These are phyloP conservation scores for Tetracladium marchalianum DNA, from an alignment of 495 filamentous ascomycete species.

Conservation along the genomic window DNA sequence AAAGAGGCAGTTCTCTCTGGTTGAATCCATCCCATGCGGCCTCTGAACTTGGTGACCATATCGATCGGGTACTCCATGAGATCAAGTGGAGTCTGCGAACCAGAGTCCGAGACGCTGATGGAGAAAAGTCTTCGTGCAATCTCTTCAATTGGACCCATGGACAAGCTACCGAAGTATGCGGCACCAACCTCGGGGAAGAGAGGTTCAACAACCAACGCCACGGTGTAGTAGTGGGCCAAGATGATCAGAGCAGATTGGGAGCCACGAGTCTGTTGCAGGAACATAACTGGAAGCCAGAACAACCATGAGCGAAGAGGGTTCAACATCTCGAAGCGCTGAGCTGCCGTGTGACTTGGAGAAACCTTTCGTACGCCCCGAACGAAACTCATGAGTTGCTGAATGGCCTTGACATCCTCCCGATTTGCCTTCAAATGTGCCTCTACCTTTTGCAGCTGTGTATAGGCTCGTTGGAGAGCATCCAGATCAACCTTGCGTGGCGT, in stretches of 20 bases:
- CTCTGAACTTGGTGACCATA: constrained; percentile 49
- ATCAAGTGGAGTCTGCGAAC: constrained; percentile 37
- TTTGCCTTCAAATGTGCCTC: constrained; percentile 62
- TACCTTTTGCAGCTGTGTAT: constrained; percentile 58
- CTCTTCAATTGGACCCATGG: constrained; percentile 65
- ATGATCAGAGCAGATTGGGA: constrained; percentile 65
- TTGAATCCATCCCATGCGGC: constrained; percentile 50
- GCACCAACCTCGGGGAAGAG: constrained; percentile 86
- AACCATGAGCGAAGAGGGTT: constrained; percentile 83
- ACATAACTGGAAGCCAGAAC: constrained; percentile 80
- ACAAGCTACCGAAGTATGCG: constrained; percentile 72
- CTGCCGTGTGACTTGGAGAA: constrained; percentile 59
- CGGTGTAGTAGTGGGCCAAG: constrained; percentile 84
- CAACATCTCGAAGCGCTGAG: constrained; percentile 80
- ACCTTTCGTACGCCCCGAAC: constrained; percentile 68
- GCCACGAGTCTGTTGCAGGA: constrained; percentile 45
- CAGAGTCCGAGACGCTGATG: constrained; percentile 34
- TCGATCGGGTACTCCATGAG: constrained; percentile 57
- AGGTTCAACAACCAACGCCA: constrained; percentile 76
- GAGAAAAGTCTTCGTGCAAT: constrained; percentile 54
- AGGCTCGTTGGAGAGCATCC: constrained; percentile 52
- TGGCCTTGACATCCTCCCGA: constrained; percentile 61
- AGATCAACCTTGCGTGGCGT: constrained; percentile 58
- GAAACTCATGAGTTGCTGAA: constrained; percentile 73
- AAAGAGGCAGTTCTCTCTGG: constrained; percentile 42